Percentiles rank a stretch among this genome's conserved stretches.
Conservation (phyloP, 768 basidiomycete genomes). For the Lactarius hatsudake region DNA sequence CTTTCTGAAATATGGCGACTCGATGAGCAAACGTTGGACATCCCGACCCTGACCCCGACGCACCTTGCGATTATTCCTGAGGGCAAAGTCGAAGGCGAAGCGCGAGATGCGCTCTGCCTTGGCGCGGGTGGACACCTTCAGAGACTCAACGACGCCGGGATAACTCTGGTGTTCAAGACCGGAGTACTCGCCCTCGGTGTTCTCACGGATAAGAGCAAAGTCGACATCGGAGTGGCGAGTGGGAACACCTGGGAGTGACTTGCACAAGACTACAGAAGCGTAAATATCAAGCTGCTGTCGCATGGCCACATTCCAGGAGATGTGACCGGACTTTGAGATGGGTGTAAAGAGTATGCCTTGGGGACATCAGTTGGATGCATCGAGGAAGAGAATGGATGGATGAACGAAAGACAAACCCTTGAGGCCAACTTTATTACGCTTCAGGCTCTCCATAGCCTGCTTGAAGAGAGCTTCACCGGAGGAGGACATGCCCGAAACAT, state of each 20-base stretch:
- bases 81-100: slow-evolving; percentile 98
- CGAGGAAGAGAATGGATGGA: background rate
- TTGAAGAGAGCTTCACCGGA: slow-evolving; percentile 94
- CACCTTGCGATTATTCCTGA: slow-evolving; percentile 98
- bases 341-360: slow-evolving; percentile 98
- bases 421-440: slow-evolving; percentile 95
- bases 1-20: slow-evolving; percentile 62
- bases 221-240: slow-evolving; percentile 97
- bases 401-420: slow-evolving; percentile 64
- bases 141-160: slow-evolving; percentile 96
- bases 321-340: slow-evolving; percentile 92
- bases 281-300: slow-evolving; percentile 99
- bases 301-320: slow-evolving; percentile 99
- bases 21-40: slow-evolving; percentile 7
- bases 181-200: slow-evolving; percentile 99
- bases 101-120: slow-evolving; percentile 96
- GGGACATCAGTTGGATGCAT: background rate
- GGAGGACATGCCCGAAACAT: slow-evolving; percentile 94
- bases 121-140: slow-evolving; percentile 94
- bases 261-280: slow-evolving; percentile 97
- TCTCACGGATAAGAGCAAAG: slow-evolving; percentile 99
- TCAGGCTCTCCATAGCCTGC: slow-evolving; percentile 96
- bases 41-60: slow-evolving; percentile 26
- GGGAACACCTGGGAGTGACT: slow-evolving; percentile 92
- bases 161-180: slow-evolving; percentile 97